Evolutionary conservation across 768 basidiomycete genomes (phyloP), one percentile per base, ranked within the genome.

Genomic region (Termitomyces sp.): DNA sequence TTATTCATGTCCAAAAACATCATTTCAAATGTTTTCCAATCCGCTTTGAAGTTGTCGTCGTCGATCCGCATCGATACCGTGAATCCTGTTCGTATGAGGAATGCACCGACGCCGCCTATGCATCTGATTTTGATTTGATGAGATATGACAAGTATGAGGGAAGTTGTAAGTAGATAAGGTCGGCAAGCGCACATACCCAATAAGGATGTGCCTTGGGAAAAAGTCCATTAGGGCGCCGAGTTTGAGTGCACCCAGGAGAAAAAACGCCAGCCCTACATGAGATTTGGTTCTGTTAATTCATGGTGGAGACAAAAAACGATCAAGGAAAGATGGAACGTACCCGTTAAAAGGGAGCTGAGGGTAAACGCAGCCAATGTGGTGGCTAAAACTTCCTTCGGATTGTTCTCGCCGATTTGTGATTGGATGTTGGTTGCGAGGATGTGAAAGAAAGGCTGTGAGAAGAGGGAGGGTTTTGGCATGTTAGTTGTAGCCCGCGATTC

Each of bases 201-300:
- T 91, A 26, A 98, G 82, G 68, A 98, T 97, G 68, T 97, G 94
- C n/a, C 96, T 81, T n/a, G 96, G 96, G 74, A 98, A 98, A 75
- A 98, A 98, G 1, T 95, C 95, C 37, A 97, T 88, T 8, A 98
- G 72, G 8, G 83, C 80, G 3, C 96, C 96, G 14, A 98, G 80
- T 51, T 86, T 86, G 62, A 95, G 84, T 24, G 82, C 82, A 13
- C 95, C 95, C 20, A 98, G 81, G 20, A 91, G 71, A 71, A 95
- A 87, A 72, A 96, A 97, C 0, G 90, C 78, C 32, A 95, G 68
- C 26, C 89, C 88, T 87, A 64, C 56, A 24, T 49, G 5, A 16
- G 61, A 22, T 48, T n/a, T 49, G 2, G 16, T 14, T 20, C 44
- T 13, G 14, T 45, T 0, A 7, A 13, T 4, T 7, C 20, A 33